Percentiles rank a stretch among this genome's conserved stretches.
Evolutionary conservation across 2,329 filamentous ascomycete species (phyloP).

Genomic region (Ascosphaera aggregata): DNA sequence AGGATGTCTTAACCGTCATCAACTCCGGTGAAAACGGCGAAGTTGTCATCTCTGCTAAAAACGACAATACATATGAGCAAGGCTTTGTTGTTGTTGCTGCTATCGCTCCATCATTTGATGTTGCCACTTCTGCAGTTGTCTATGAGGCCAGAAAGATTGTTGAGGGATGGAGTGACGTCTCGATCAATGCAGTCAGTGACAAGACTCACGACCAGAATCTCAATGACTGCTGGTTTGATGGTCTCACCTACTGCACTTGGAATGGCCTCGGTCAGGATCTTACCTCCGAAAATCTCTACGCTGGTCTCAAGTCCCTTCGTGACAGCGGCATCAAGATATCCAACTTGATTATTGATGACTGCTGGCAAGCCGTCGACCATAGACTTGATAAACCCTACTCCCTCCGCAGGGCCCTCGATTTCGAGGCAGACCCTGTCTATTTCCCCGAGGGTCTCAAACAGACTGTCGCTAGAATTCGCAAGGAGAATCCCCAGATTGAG

Average conservation of each 20-base stretch:
- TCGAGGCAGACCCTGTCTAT: slow-evolving; percentile 57
- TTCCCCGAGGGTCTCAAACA: slow-evolving; percentile 64
- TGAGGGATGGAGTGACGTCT: slow-evolving; percentile 22
- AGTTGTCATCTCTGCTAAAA: slow-evolving; percentile 45
- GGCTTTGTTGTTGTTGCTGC: slow-evolving; percentile 43
- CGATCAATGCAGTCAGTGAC: slow-evolving; percentile 24
- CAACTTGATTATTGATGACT: slow-evolving; percentile 88
- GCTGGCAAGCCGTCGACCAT: slow-evolving; percentile 62
- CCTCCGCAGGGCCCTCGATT: slow-evolving; percentile 43
- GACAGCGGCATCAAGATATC: slow-evolving; percentile 52
- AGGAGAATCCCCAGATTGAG: slow-evolving; percentile 45
- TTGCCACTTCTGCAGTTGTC: slow-evolving; percentile 56
- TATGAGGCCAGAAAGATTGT: slow-evolving; percentile 60
- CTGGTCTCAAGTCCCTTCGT: slow-evolving; percentile 48
- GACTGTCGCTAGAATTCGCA: slow-evolving; percentile 44
- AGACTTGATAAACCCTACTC: slow-evolving; percentile 28
- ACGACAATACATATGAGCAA: slow-evolving; percentile 36
- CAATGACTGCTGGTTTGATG: slow-evolving; percentile 62
- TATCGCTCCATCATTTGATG: slow-evolving; percentile 47
- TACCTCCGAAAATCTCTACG: slow-evolving; percentile 55
- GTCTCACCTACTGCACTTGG: slow-evolving; percentile 91
- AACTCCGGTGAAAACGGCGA: slow-evolving; percentile 39
- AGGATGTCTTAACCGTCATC: slow-evolving; percentile 47
- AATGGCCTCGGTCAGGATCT: slow-evolving; percentile 71
- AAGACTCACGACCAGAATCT: slow-evolving; percentile 36